A percentile compares a stretch with the other conserved stretches of the same genome.
Conservation (phyloP, 305 asterid species). For the Fraxinus floribunda region DNA sequence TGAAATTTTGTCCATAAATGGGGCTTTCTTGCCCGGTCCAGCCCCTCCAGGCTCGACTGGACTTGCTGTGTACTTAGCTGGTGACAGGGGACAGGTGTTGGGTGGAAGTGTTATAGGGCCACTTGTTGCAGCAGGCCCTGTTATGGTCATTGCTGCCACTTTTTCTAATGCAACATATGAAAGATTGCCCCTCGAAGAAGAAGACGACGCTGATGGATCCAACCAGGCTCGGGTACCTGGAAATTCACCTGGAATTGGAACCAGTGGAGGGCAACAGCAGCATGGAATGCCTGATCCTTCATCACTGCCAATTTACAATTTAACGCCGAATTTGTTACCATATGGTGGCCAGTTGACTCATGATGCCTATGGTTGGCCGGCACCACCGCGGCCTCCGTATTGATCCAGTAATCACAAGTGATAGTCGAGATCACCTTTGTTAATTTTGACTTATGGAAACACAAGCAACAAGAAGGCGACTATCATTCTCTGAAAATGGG, state of each 20-base stretch:
- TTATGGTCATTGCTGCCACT: constrained; percentile 66
- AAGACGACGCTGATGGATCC: background rate
- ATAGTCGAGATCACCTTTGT: background rate
- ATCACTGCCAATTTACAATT: constrained; percentile 43
- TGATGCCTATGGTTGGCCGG: constrained; percentile 61
- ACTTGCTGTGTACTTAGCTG: constrained; percentile 64
- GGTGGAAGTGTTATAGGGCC: constrained; percentile 81
- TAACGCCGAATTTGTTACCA: constrained; percentile 54
- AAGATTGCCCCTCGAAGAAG: constrained; percentile 65
- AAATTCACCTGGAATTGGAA: constrained; percentile 20
- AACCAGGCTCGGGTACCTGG: constrained; percentile 30
- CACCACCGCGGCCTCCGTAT: constrained; percentile 53
- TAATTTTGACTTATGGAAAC: background rate
- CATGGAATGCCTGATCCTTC: constrained; percentile 44
- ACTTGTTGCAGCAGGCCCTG: constrained; percentile 69
- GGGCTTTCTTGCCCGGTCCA: constrained; percentile 73
- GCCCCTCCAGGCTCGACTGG: constrained; percentile 68
- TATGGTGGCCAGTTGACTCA: constrained; percentile 64
- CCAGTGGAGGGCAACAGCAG: constrained; percentile 23
- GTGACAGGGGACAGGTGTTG: constrained; percentile 73
- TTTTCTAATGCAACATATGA: constrained; percentile 74
- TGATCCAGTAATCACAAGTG: constrained; percentile 13
- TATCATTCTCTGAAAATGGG: background rate
- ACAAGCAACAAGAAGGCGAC: background rate
- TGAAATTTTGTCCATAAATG: constrained; percentile 60